Evolutionary conservation across 371 early-diverging fungal species (phyloP).

Genomic region (Phascolomyces articulosus): DNA sequence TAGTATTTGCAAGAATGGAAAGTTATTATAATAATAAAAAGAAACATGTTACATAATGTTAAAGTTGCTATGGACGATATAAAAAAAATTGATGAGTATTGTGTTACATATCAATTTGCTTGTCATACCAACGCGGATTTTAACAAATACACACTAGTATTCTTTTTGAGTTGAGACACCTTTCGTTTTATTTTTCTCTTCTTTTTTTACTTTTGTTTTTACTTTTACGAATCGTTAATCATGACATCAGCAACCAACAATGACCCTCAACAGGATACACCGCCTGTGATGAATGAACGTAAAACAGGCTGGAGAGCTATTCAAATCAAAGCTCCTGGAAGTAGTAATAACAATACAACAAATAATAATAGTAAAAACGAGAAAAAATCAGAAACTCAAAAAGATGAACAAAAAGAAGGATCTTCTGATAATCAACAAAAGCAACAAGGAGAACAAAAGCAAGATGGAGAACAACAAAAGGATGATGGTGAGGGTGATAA

Average conservation of each 20-base stretch:
- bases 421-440: not conserved
- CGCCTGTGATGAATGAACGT: constrained; percentile 12
- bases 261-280: constrained; percentile 10
- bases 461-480: constrained; percentile 9
- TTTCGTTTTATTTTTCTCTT: not conserved
- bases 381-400: not conserved
- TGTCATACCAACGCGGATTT: constrained; percentile 4
- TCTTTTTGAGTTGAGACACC: not conserved
- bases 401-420: not conserved
- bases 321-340: constrained; percentile 2
- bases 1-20: not conserved
- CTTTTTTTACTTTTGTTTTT: not conserved
- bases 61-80: too few species aligned
- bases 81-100: not conserved
- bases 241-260: constrained; percentile 5
- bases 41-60: not conserved
- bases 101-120: not conserved
- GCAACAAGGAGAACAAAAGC: not conserved
- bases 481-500: not conserved
- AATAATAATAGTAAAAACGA: constrained; percentile 10
- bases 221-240: not conserved
- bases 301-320: constrained; percentile 16
- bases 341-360: not conserved
- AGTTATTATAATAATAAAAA: not conserved
- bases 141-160: too few species aligned